A percentile compares a stretch with the other conserved stretches of the same genome.
These are phyloP conservation scores for Trifolium repens DNA, from an alignment of 306 rosid species.

Conservation along the genomic window DNA sequence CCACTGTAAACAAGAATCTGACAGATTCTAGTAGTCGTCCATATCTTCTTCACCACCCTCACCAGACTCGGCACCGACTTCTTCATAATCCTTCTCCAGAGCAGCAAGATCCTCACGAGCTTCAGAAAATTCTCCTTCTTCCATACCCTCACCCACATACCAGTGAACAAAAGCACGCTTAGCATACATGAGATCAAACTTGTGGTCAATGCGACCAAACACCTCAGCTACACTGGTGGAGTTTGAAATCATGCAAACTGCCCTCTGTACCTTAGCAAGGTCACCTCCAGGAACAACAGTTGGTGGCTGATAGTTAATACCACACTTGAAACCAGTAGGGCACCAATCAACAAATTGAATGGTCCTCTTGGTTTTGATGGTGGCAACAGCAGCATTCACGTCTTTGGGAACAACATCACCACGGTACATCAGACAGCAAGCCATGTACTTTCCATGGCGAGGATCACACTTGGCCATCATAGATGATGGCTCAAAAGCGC, in stretches of 20 bases:
- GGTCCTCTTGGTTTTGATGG: conserved; percentile 90
- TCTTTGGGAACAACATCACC: conserved; percentile 97
- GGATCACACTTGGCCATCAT: conserved; percentile 99
- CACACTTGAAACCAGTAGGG: conserved; percentile 96
- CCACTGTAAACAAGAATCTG: conserved; percentile 21
- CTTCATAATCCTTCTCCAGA: conserved; percentile 91
- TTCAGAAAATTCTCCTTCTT: conserved; percentile 95
- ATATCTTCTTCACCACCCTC: conserved; percentile 77
- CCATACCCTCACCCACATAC: conserved; percentile 99
- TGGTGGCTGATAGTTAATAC: conserved; percentile 94
- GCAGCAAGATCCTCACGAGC: conserved; percentile 98
- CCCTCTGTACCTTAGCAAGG: conserved; percentile 94
- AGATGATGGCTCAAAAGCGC: conserved; percentile 92
- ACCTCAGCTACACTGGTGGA: conserved; percentile 95
- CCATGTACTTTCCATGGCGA: conserved; percentile 95
- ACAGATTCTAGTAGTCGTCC: conserved; percentile 59
- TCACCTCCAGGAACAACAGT: conserved; percentile 96
- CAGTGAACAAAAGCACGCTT: conserved; percentile 94
- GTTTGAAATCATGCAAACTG: conserved; percentile 91
- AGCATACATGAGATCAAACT: conserved; percentile 92
- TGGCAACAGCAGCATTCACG: conserved; percentile 87
- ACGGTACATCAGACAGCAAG: conserved; percentile 94
- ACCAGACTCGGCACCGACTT: conserved; percentile 87
- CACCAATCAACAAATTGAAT: conserved; percentile 96
- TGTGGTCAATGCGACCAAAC: conserved; percentile 84